Conservation (phyloP, 805 yeast genomes). For the Blastobotrys muscicola region DNA sequence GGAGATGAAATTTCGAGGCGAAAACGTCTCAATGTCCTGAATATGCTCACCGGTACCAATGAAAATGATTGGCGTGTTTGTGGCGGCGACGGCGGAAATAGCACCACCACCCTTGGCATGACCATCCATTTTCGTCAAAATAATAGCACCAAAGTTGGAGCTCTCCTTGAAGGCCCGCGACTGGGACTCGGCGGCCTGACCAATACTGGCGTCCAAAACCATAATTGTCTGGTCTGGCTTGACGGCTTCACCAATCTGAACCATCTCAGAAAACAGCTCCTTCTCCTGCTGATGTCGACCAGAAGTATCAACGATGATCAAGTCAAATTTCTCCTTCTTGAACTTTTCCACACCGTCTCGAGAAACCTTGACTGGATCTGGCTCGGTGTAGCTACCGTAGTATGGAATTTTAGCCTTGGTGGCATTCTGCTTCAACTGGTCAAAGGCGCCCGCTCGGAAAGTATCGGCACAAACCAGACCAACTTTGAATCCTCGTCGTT, state of each 20-base stretch:
- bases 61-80: conserved; percentile 87
- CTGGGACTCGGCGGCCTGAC: conserved; percentile 96
- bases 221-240: conserved; percentile 92
- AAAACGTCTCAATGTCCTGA: conserved; percentile 82
- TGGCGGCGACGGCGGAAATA: conserved; percentile 95
- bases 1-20: conserved; percentile 84
- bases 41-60: conserved; percentile 99
- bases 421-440: conserved; percentile 95
- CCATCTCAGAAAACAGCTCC: conserved; percentile 87
- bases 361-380: conserved; percentile 90
- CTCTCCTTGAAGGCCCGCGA: conserved; percentile 90
- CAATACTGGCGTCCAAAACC: conserved; percentile 96
- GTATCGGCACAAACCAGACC: conserved; percentile 99
- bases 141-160: conserved; percentile 88
- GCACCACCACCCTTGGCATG: conserved; percentile 99
- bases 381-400: conserved; percentile 90
- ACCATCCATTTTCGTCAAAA: conserved; percentile 94
- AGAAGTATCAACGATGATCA: conserved; percentile 93
- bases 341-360: conserved; percentile 85
- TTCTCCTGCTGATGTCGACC: conserved; percentile 96
- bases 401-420: conserved; percentile 90
- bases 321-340: conserved; percentile 82
- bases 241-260: conserved; percentile 80
- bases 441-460: conserved; percentile 99
- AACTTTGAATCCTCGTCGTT: conserved; percentile 85